Conservation (phyloP, 805 yeast species). For the Ogataea saltuana region DNA sequence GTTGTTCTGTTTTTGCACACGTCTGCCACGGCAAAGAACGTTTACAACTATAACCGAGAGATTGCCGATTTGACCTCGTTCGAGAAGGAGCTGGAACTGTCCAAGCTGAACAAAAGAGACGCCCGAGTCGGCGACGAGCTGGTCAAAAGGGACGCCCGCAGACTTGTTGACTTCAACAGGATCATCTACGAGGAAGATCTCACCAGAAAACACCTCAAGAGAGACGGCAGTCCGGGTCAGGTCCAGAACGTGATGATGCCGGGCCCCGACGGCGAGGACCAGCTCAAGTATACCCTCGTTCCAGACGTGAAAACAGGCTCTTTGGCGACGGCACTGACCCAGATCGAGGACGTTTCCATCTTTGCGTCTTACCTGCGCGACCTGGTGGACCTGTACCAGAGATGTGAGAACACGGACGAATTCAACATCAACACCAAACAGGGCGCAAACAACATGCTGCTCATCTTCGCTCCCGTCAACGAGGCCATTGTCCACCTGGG, state of each 20-base stretch:
- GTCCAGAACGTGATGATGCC: conserved; percentile 5
- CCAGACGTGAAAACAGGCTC: conserved; percentile 30
- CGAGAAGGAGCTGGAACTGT: conserved; percentile 13
- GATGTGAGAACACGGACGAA: conserved; percentile 42
- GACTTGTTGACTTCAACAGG: conserved; percentile 5
- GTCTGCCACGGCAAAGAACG: conserved; percentile 18
- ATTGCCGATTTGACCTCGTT: conserved; percentile 12
- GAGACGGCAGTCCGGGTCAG: too few species aligned
- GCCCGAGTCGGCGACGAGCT: conserved; percentile 3
- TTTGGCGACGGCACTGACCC: conserved; percentile 42
- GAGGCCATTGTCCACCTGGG: conserved; percentile 51
- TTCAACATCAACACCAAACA: conserved; percentile 26
- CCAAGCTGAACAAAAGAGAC: conserved; percentile 25
- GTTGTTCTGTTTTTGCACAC: conserved; percentile 6
- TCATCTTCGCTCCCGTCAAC: conserved; percentile 75
- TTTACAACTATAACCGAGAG: conserved; percentile 14
- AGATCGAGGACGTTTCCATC: conserved; percentile 49
- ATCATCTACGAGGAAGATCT: conserved; percentile 10
- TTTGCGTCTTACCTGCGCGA: conserved; percentile 75
- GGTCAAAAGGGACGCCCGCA: conserved; percentile 17
- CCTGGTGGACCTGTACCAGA: conserved; percentile 46
- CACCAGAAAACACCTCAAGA: conserved; percentile 4
- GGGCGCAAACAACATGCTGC: conserved; percentile 29
- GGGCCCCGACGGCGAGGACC: conserved; percentile 8
- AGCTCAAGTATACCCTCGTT: conserved; percentile 25